Evolutionary conservation across 2,329 filamentous ascomycete genomes (phyloP).

Genomic region (Talaromyces sp.): DNA sequence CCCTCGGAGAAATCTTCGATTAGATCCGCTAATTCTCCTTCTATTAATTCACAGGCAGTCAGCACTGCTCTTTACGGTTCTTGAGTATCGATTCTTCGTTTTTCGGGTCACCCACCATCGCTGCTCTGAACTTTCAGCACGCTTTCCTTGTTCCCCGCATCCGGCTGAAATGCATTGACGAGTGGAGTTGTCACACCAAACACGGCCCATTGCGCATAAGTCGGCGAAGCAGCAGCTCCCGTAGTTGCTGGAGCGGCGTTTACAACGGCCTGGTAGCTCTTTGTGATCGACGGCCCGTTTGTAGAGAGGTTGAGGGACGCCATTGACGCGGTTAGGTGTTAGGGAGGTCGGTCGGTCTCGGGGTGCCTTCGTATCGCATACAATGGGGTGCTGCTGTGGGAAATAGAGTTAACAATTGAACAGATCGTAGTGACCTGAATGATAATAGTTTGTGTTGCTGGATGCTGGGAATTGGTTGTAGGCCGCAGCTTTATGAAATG

Average conservation of each 20-base stretch:
- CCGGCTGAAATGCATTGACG: conserved; percentile 83
- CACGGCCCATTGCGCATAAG: conserved; percentile 87
- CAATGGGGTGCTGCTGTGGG: neutral
- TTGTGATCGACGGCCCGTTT: conserved; percentile 74
- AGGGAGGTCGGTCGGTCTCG: neutral
- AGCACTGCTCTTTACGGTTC: neutral
- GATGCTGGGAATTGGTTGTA: neutral
- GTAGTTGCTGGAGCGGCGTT: conserved; percentile 58
- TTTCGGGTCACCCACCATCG: conserved; percentile 61
- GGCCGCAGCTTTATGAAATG: neutral
- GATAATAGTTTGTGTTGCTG: neutral
- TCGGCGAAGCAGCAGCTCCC: conserved; percentile 64
- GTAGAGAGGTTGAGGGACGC: conserved; percentile 75
- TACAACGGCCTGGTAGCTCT: conserved; percentile 69
- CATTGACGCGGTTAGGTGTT: conserved; percentile 48
- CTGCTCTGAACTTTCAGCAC: conserved; percentile 90
- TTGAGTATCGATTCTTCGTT: neutral
- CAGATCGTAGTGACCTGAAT: too few relatives aligned
- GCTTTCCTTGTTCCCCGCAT: conserved; percentile 81
- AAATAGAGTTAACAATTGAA: neutral
- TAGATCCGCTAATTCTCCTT: conserved; percentile 85
- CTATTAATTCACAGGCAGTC: conserved; percentile 43
- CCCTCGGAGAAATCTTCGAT: conserved; percentile 97
- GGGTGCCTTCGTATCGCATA: conserved; percentile 14
- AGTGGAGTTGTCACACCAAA: conserved; percentile 91